Conservation (phyloP, 441 rosid genomes). For the Pelargonium fulgidum region DNA sequence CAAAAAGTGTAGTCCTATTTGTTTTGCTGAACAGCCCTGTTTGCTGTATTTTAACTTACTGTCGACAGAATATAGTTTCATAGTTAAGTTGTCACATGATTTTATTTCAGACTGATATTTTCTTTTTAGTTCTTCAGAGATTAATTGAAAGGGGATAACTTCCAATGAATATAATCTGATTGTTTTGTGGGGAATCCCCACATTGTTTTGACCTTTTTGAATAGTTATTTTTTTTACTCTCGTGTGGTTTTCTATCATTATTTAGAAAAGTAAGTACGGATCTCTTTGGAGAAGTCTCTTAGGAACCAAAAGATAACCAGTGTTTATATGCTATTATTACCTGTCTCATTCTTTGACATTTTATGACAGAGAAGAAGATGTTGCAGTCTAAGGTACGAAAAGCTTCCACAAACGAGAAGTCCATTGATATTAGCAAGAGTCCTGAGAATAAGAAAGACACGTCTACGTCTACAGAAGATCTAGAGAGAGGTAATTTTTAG, state of each 20-base stretch:
- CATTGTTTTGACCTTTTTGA: too few species aligned
- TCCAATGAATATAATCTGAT: too few species aligned
- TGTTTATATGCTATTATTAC: constrained; percentile 5
- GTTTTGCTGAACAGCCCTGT: constrained; percentile 22
- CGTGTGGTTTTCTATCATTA: not conserved
- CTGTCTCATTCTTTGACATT: constrained; percentile 19
- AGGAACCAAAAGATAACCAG: not conserved
- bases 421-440: constrained; percentile 36
- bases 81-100: not conserved
- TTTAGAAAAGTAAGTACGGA: not conserved
- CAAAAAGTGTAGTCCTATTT: not conserved
- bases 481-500: constrained; percentile 40
- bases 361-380: constrained; percentile 74
- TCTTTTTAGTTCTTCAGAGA: not conserved
- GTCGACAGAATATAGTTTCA: not conserved
- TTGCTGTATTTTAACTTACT: too few species aligned
- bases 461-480: constrained; percentile 82
- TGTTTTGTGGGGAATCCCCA: too few species aligned
- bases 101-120: not conserved
- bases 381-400: constrained; percentile 78
- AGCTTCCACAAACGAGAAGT: constrained; percentile 52
- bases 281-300: not conserved
- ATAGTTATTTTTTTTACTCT: not conserved
- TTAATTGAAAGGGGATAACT: not conserved
- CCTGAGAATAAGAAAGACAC: constrained; percentile 41